Conservation (phyloP, 106 monocot species). For the Triglochin maritima region DNA sequence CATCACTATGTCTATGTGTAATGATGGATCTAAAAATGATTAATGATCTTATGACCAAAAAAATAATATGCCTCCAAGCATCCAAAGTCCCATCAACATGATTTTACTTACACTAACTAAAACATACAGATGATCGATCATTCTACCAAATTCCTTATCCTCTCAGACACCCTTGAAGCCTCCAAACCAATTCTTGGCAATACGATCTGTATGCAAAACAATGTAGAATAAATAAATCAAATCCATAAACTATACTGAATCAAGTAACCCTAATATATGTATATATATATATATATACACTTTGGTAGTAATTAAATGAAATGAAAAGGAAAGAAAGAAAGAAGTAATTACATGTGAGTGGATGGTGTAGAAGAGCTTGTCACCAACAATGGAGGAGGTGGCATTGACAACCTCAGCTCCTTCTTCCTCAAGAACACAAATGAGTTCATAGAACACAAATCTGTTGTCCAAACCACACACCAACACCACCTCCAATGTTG, state of each 20-base stretch:
- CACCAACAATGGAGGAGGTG: conserved; percentile 35
- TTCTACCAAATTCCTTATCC: conserved; percentile 17
- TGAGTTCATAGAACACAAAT: conserved; percentile 37
- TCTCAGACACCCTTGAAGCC: conserved; percentile 45
- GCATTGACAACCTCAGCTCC: conserved; percentile 69
- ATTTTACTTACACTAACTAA: no score
- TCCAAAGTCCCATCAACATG: no score
- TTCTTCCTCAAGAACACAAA: conserved; percentile 61
- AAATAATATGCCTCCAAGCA: no score
- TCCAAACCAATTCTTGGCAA: conserved; percentile 59
- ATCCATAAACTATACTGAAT: not conserved
- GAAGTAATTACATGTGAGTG: conserved; percentile 40
- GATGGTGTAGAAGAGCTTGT: conserved; percentile 62
- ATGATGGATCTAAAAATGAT: no score
- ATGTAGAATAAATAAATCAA: not conserved
- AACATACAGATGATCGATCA: not conserved
- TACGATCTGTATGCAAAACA: conserved; percentile 24
- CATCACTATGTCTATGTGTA: no score
- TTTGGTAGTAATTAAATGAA: not conserved
- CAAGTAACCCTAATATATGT: not conserved
- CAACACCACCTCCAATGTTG: conserved; percentile 50
- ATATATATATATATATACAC: not conserved
- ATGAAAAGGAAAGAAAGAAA: not conserved
- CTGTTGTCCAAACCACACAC: conserved; percentile 20
- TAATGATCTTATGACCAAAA: no score